Conservation (phyloP, 2,329 filamentous ascomycete genomes). For the Thermothelomyces thermophilus region DNA sequence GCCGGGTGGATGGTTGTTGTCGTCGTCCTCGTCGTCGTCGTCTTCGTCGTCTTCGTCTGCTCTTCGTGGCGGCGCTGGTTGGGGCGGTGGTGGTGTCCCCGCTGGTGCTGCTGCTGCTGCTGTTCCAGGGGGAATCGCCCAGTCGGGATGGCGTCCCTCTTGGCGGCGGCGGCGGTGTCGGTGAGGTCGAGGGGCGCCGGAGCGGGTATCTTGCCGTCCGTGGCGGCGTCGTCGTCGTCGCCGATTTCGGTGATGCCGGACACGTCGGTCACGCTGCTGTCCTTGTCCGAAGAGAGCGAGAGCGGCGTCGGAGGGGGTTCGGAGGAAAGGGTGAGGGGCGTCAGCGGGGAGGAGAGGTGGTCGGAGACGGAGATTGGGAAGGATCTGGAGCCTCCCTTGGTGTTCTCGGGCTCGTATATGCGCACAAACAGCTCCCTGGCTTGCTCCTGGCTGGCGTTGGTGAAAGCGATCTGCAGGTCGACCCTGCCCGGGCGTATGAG, state of each 20-base stretch:
- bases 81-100: no score
- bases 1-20: not conserved
- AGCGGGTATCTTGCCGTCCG: not conserved
- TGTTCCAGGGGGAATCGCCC: no score
- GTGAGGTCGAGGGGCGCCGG: not conserved
- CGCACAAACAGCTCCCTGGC: slow-evolving; percentile 52
- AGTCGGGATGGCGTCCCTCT: not conserved
- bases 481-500: slow-evolving; percentile 68
- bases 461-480: slow-evolving; percentile 56
- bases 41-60: no score
- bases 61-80: no score
- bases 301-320: slow-evolving; percentile 3
- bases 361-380: not conserved
- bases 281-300: slow-evolving; percentile 4
- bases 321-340: slow-evolving; percentile 9
- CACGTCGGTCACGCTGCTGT: slow-evolving; percentile 10
- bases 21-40: not conserved
- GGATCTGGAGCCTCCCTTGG: slow-evolving; percentile 5
- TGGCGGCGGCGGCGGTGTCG: not conserved
- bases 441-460: slow-evolving; percentile 48
- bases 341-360: no score
- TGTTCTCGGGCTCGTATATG: slow-evolving; percentile 49
- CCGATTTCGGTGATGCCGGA: slow-evolving; percentile 11
- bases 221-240: not conserved
- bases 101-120: no score